Base-by-base conservation (phyloP, 257 asterid genomes). In the Scutellaria galericulata region DNA sequence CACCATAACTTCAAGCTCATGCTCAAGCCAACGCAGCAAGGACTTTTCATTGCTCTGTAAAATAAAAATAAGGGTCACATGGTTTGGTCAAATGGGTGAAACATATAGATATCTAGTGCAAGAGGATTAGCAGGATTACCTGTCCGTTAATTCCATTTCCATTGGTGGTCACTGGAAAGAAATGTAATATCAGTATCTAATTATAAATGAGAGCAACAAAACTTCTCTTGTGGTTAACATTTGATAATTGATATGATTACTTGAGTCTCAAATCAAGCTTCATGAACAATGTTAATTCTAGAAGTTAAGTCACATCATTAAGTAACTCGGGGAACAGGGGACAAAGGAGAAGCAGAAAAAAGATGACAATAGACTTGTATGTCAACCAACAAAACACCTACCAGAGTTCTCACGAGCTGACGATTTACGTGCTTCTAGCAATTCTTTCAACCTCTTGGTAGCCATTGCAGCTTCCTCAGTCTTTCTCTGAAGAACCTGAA, bases 381-480 rank as follows among this genome's bases (percentile, higher is more conserved):
- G 60, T 51, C 15, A 12, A 57, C 74, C 20, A 77, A 53, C 42
- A 64, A 48, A 72, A 69, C 24, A 66, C 81, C 56, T 55, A 92
- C 99, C 91, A 44, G 97, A 86, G 84, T 81, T 88, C 59, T 95
- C 99, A 42, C 99, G 99, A 65, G 83, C 75, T 52, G 97, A 83
- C 74, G 91, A 83, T 87, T 90, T 95, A 42, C 99, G 98, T 63
- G 96, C 97, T 86, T 95, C 99, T 46, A 95, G 92, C 91, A 95
- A 75, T 78, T 95, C 99, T 82, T 95, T 95, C 70, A 95, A 87
- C 83, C 98, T 87, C 84, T 89, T 90, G 76, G 99, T 95, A 78
- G 99, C 99, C 89, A 95, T 78, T 79, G 99, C 99, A 78, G 99
- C 99, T 86, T 95, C 98, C 80, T 90, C 99, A 41, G 96, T 95